Evolutionary conservation across 73 alveolate species (phyloP).

Genomic region (Urostyla sp.): DNA sequence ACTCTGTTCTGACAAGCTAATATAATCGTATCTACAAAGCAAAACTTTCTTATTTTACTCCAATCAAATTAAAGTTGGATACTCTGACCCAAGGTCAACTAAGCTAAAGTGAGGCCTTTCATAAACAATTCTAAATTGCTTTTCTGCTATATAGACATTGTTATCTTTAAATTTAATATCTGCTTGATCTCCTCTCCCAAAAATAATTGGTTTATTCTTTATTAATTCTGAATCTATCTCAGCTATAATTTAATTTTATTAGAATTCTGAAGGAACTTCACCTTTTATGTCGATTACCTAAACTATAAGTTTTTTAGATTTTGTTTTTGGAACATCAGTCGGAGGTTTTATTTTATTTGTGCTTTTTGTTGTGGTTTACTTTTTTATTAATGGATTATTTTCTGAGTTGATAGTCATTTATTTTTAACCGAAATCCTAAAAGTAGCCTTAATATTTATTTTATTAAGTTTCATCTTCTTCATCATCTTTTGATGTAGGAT

Average conservation of each 20-base stretch:
- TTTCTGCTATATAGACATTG: slow-evolving; percentile 23
- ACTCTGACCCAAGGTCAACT: slow-evolving; percentile 49
- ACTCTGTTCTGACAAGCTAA: slow-evolving; percentile 28
- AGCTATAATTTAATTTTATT: background rate
- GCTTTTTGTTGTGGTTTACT: background rate
- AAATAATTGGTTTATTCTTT: slow-evolving; percentile 11
- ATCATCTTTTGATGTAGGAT: background rate
- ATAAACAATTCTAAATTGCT: slow-evolving; percentile 35
- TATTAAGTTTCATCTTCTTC: background rate
- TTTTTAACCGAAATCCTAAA: too few relatives aligned
- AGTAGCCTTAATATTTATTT: background rate
- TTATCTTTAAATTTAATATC: slow-evolving; percentile 20
- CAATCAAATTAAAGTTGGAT: slow-evolving; percentile 38
- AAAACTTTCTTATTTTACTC: slow-evolving; percentile 41
- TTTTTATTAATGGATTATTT: background rate
- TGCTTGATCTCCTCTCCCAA: slow-evolving; percentile 42
- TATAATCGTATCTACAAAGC: slow-evolving; percentile 37
- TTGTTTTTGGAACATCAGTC: slow-evolving; percentile 7
- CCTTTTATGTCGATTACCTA: slow-evolving; percentile 26
- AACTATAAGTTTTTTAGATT: slow-evolving; percentile 26
- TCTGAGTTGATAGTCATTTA: background rate
- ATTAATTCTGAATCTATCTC: slow-evolving; percentile 13
- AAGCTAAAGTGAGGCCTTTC: slow-evolving; percentile 41
- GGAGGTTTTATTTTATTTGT: background rate
- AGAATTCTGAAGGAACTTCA: slow-evolving; percentile 27